Evolutionary conservation across 2,329 filamentous ascomycete species (phyloP), one percentile per base, ranked within the genome.

Genomic region (Penicillium brasilianum): DNA sequence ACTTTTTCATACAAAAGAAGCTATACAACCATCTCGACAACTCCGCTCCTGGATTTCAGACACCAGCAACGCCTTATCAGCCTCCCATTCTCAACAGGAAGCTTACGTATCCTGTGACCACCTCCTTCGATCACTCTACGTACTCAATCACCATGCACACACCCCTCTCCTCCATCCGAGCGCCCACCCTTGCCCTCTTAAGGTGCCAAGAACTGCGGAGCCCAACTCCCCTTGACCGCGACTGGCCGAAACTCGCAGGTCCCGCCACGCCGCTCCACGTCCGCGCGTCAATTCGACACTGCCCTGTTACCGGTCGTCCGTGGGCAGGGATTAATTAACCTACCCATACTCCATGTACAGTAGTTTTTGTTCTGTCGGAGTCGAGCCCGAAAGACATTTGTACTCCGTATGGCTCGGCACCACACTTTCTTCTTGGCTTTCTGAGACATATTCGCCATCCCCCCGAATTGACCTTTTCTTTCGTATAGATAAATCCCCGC

Each of bases 201-300:
- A 44, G 41, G 41, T 63, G 67, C 67, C 67, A 69, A 69, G 64
- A 58, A 18, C 56, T 39, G 10, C 13, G 10, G 10, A 20, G 28
- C 34, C 56, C 46, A 32, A 22, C 28, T 37, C 36, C 43, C 25
- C 36, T 41, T 22, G 32, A 10, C 50, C 61, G 22, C 64, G 37
- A 68, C 57, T 69, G 59, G 66, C 54, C 39, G 32, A 5, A 9
- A 34, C 48, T 7, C 48, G 1, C 30, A 20, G 10, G 48, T 55
- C 50, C 46, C 51, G 39, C 51, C 39, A 11, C 37, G 34, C 34
- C 28, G 57, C 65, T 61, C 67, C 67, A 69, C 66, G 53, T 69
- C 67, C 67, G 59, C 66, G 66, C 67, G 67, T 68, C 67, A 44
- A 44, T 41, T 44, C 20, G 48, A 25, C 39, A 43, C 30, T 52